phyloP scores from a whole-genome alignment of 1,284 basidiomycete species.

The Ceratobasidium sp. region DNA sequence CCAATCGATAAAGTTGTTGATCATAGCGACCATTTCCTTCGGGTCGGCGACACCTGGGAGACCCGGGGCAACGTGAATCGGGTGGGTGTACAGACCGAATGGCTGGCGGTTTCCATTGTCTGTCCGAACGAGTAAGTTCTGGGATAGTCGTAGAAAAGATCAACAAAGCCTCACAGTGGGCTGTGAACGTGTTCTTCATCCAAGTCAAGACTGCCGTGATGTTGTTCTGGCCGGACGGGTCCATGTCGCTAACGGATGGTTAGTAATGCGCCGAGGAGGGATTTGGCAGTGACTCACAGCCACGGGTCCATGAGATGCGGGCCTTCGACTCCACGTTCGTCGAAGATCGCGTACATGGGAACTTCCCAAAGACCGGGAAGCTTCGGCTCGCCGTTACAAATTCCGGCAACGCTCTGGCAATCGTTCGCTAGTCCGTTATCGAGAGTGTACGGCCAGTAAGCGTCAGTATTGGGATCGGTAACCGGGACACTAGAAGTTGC shows the following conservation, averaged over 20 bases:
- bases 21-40: conserved; percentile 68
- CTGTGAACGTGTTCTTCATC: conserved; percentile 77
- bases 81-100: conserved; percentile 82
- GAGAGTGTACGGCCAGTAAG: conserved; percentile 77
- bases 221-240: conserved; percentile 60
- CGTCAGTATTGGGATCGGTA: conserved; percentile 71
- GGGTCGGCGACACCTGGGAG: conserved; percentile 61
- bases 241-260: conserved; percentile 40
- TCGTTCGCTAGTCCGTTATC: conserved; percentile 81
- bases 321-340: conserved; percentile 62
- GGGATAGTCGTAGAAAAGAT: not conserved
- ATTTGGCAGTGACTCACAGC: conserved; percentile 60
- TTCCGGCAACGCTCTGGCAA: conserved; percentile 63
- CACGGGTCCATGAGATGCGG: conserved; percentile 83
- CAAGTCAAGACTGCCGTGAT: conserved; percentile 66
- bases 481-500: conserved; percentile 71
- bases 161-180: conserved; percentile 57
- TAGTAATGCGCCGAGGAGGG: conserved; percentile 9
- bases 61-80: conserved; percentile 74
- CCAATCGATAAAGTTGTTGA: conserved; percentile 83
- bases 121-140: conserved; percentile 46
- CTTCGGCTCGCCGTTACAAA: conserved; percentile 74
- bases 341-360: conserved; percentile 81
- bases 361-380: conserved; percentile 83
- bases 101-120: conserved; percentile 76